A percentile compares a stretch with the other conserved stretches of the same genome.
Evolutionary conservation across 768 basidiomycete genomes (phyloP).

Genomic region (Ramaria sp.): DNA sequence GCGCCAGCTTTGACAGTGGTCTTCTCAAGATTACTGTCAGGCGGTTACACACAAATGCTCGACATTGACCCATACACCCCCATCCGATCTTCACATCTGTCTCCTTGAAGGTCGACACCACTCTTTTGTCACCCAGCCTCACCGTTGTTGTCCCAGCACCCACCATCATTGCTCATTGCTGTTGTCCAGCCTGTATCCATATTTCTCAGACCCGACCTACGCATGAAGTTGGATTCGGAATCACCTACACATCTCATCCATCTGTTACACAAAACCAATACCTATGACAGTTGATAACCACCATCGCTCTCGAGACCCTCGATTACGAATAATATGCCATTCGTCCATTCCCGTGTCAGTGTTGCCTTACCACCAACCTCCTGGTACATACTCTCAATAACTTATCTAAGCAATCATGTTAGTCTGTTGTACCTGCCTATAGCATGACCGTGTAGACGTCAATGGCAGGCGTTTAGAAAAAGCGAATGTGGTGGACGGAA

Average conservation of each 20-base stretch:
- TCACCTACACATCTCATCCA: not conserved
- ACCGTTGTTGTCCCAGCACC: not conserved
- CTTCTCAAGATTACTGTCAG: conserved; percentile 16
- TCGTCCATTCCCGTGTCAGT: not conserved
- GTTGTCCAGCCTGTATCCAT: conserved; percentile 1
- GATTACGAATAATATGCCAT: not conserved
- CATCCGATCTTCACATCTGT: not conserved
- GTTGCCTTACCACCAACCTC: not conserved
- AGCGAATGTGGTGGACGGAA: not conserved
- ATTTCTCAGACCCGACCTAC: not conserved
- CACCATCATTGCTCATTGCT: not conserved
- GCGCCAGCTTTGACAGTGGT: conserved; percentile 15
- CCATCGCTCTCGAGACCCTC: not conserved
- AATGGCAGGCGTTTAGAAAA: not conserved
- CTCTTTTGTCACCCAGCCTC: not conserved
- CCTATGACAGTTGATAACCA: not conserved
- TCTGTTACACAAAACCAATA: not conserved
- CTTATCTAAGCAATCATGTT: not conserved
- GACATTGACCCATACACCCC: not conserved
- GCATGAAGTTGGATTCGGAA: not conserved
- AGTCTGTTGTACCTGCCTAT: not conserved
- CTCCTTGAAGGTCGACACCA: not conserved
- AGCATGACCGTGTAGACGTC: not conserved
- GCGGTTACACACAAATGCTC: conserved; percentile 6
- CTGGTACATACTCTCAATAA: not conserved